phyloP scores from a whole-genome alignment of 352 stramenopile species.

The Phytopythium helicoides region DNA sequence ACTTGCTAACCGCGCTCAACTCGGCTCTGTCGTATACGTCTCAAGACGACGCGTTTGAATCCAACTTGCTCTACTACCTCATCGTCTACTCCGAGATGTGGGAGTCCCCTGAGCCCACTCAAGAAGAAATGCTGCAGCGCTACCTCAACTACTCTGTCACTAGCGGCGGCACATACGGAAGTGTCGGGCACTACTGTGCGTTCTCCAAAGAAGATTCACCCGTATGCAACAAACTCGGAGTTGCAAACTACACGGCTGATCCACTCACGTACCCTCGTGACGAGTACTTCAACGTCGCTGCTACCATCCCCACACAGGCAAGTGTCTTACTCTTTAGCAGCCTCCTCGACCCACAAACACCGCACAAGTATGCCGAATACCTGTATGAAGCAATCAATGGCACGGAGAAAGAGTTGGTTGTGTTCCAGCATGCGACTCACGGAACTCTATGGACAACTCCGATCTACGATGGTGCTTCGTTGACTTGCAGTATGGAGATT shows the following conservation, averaged over 20 bases:
- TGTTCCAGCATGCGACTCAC: slow-evolving; percentile 39
- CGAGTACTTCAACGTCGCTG: slow-evolving; percentile 46
- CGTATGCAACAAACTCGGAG: slow-evolving; percentile 18
- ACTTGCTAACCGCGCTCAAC: slow-evolving; percentile 20
- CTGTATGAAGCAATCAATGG: slow-evolving; percentile 28
- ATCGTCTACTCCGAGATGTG: slow-evolving; percentile 58
- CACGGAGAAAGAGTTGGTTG: slow-evolving; percentile 37
- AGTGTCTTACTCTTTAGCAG: slow-evolving; percentile 50
- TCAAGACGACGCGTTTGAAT: slow-evolving; percentile 25
- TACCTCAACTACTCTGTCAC: slow-evolving; percentile 22
- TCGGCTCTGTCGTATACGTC: background rate
- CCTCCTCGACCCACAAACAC: slow-evolving; percentile 46
- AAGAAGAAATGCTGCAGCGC: slow-evolving; percentile 9
- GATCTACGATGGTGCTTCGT: slow-evolving; percentile 14
- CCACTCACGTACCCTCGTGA: slow-evolving; percentile 40
- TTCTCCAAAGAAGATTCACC: slow-evolving; percentile 43
- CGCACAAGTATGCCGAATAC: slow-evolving; percentile 44
- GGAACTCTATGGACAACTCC: slow-evolving; percentile 32
- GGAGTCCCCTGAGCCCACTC: slow-evolving; percentile 28
- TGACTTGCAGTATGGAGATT: slow-evolving; percentile 43
- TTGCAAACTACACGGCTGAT: slow-evolving; percentile 9
- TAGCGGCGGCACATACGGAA: slow-evolving; percentile 16
- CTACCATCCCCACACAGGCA: slow-evolving; percentile 29
- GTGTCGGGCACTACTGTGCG: slow-evolving; percentile 43
- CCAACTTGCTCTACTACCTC: slow-evolving; percentile 40